Evolutionary conservation across 352 stramenopile species (phyloP).

Genomic region (Globisporangium echinulatum): DNA sequence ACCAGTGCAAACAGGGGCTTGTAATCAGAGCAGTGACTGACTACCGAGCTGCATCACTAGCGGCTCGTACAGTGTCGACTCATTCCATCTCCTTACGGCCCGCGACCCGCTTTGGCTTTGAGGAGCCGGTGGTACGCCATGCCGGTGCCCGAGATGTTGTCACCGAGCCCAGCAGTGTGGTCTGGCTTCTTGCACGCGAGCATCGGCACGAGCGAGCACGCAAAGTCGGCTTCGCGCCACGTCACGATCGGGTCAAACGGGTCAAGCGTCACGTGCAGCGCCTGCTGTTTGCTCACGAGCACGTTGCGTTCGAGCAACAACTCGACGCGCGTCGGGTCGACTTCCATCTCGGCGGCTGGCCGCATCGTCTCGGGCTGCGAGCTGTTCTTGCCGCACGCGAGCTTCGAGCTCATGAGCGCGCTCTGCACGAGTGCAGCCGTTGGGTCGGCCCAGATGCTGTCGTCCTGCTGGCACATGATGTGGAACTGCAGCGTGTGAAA

Average conservation of each 20-base stretch:
- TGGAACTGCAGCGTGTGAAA: conserved; percentile 87
- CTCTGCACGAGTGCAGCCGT: conserved; percentile 67
- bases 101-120: background rate
- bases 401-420: conserved; percentile 76
- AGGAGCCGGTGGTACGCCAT: conserved; percentile 69
- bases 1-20: no score
- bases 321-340: conserved; percentile 67
- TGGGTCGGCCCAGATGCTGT: conserved; percentile 60
- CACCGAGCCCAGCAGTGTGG: conserved; percentile 69
- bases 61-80: no score
- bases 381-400: conserved; percentile 63
- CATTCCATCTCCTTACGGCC: no score
- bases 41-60: no score
- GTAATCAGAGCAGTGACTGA: no score
- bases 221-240: conserved; percentile 69
- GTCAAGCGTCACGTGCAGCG: conserved; percentile 51
- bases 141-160: conserved; percentile 84
- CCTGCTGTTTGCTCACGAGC: conserved; percentile 48
- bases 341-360: conserved; percentile 56
- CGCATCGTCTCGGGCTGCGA: conserved; percentile 29
- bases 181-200: conserved; percentile 78
- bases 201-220: conserved; percentile 77
- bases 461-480: conserved; percentile 70
- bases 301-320: conserved; percentile 48
- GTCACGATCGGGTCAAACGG: conserved; percentile 56